phyloP scores from a whole-genome alignment of 306 rosid genomes.

The Sphenostylis stenocarpa region DNA sequence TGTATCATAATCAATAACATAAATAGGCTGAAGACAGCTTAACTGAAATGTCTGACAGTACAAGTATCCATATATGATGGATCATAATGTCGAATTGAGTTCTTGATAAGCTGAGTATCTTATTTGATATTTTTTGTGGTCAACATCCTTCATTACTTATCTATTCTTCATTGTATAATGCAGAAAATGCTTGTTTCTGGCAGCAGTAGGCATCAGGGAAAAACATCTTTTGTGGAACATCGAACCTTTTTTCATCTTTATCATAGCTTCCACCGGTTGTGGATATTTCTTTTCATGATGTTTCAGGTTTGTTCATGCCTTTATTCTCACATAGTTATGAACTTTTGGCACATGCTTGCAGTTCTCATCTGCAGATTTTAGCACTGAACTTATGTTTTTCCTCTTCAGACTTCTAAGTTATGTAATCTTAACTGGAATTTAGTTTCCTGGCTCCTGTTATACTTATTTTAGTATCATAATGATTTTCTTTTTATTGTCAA shows the following conservation, averaged over 20 bases:
- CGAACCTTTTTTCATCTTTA: conserved; percentile 91
- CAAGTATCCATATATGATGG: background rate
- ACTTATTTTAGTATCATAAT: background rate
- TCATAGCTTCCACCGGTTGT: conserved; percentile 91
- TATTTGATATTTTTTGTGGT: conserved; percentile 10
- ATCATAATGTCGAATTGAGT: background rate
- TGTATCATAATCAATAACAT: background rate
- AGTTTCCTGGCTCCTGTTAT: background rate
- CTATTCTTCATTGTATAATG: conserved; percentile 12
- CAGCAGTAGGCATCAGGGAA: conserved; percentile 65
- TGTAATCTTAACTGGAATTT: background rate
- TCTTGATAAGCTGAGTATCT: conserved; percentile 8
- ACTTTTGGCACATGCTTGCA: background rate
- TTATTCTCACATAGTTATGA: background rate
- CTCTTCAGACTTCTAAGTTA: background rate
- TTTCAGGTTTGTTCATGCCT: conserved; percentile 69
- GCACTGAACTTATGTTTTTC: background rate
- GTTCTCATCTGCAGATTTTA: background rate
- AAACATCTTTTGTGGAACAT: conserved; percentile 98
- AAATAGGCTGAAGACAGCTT: conserved; percentile 1
- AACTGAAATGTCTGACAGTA: background rate
- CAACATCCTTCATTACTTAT: background rate
- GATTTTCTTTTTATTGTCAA: conserved; percentile 15
- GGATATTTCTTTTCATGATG: conserved; percentile 98
- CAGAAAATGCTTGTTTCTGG: conserved; percentile 62